phyloP scores from a whole-genome alignment of 176 grass and related monocot genomes.

The Oryza brachyantha region DNA sequence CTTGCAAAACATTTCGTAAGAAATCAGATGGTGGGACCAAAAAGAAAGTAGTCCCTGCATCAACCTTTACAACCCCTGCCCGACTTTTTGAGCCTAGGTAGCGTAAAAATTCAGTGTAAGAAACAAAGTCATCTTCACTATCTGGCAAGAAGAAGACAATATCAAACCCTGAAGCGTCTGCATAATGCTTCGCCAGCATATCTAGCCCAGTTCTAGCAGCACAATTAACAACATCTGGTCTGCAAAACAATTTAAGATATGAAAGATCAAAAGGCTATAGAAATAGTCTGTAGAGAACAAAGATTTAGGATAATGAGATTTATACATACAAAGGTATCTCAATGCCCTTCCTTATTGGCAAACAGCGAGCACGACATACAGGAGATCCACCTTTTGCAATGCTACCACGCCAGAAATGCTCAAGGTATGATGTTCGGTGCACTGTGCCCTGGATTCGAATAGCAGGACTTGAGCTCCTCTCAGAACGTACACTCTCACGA shows the following conservation, averaged over 20 bases:
- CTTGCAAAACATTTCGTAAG: slow-evolving; percentile 66
- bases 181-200: slow-evolving; percentile 75
- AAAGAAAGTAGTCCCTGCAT: slow-evolving; percentile 73
- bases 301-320: not conserved
- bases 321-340: slow-evolving; percentile 72
- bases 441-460: slow-evolving; percentile 49
- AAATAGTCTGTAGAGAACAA: slow-evolving; percentile 21
- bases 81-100: slow-evolving; percentile 80
- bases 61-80: slow-evolving; percentile 92
- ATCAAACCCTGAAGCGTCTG: slow-evolving; percentile 70
- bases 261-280: slow-evolving; percentile 16
- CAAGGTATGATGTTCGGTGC: slow-evolving; percentile 43
- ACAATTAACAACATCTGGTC: slow-evolving; percentile 66
- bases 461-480: slow-evolving; percentile 47
- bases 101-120: slow-evolving; percentile 91
- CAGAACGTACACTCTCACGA: slow-evolving; percentile 33
- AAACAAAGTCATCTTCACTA: slow-evolving; percentile 83
- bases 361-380: slow-evolving; percentile 86
- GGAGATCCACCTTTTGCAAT: slow-evolving; percentile 82
- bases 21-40: slow-evolving; percentile 92
- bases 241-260: slow-evolving; percentile 45
- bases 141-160: slow-evolving; percentile 86
- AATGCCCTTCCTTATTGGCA: slow-evolving; percentile 68
- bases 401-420: slow-evolving; percentile 66
- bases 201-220: slow-evolving; percentile 89